These are phyloP conservation scores for Amanita exitialis DNA, from an alignment of 768 basidiomycete genomes.

Conservation along the genomic window DNA sequence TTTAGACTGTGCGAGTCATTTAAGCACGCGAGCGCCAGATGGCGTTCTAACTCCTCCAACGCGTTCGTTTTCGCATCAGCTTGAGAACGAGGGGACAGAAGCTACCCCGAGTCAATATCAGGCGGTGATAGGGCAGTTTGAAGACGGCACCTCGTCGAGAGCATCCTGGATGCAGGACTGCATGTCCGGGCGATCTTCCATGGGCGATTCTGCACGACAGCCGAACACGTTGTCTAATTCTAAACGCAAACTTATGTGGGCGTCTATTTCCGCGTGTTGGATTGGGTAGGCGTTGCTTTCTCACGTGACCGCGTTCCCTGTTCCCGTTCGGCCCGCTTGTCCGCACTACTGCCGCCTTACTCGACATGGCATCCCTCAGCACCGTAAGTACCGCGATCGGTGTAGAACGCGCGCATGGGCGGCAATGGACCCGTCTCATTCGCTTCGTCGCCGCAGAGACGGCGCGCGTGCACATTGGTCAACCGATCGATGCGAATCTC, in stretches of 20 bases:
- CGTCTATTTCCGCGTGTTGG: slow-evolving; percentile 16
- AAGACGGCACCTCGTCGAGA: slow-evolving; percentile 48
- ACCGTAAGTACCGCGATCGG: too few species aligned
- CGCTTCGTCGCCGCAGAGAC: slow-evolving; percentile 77
- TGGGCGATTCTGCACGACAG: background rate
- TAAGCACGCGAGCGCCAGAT: slow-evolving; percentile 40
- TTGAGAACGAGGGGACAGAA: slow-evolving; percentile 53
- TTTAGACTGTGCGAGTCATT: slow-evolving; percentile 34
- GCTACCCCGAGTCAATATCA: slow-evolving; percentile 25
- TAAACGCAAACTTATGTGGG: slow-evolving; percentile 2
- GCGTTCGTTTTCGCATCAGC: slow-evolving; percentile 41
- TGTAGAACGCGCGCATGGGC: too few species aligned
- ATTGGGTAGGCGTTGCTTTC: background rate
- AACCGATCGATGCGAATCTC: slow-evolving; percentile 57
- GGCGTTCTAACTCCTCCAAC: slow-evolving; percentile 42
- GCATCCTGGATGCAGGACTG: slow-evolving; percentile 44
- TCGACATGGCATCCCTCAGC: too few species aligned
- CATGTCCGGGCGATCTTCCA: slow-evolving; percentile 23
- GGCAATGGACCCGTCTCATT: slow-evolving; percentile 78
- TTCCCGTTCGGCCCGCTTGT: background rate
- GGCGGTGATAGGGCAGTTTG: background rate
- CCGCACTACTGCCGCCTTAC: too few species aligned
- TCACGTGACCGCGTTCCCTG: background rate
- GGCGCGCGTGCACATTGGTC: slow-evolving; percentile 61
- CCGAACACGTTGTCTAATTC: background rate